phyloP scores from a whole-genome alignment of 208 protist genomes.

The Wallacemonas collosoma region DNA sequence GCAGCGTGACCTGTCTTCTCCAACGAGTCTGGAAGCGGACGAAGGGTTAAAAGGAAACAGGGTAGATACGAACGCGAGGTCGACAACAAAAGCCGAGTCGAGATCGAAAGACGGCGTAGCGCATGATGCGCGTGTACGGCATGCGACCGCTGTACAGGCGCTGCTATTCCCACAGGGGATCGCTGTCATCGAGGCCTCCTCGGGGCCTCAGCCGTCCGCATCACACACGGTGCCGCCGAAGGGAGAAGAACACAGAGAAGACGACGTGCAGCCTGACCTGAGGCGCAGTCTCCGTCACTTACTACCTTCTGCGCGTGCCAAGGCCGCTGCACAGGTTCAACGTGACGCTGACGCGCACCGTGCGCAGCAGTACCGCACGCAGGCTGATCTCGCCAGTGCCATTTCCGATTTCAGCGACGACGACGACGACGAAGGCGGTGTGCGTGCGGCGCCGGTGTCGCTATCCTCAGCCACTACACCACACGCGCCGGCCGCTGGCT shows the following conservation, averaged over 20 bases:
- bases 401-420: slow-evolving; percentile 45
- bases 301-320: slow-evolving; percentile 23
- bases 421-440: slow-evolving; percentile 1
- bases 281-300: slow-evolving; percentile 47
- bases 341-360: neutral
- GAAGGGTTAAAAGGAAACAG: no score
- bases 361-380: neutral
- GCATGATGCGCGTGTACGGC: neutral
- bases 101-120: neutral
- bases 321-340: neutral
- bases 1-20: neutral
- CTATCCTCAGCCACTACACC: no score
- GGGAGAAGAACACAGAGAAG: neutral
- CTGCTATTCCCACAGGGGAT: slow-evolving; percentile 13
- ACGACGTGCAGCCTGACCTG: slow-evolving; percentile 19
- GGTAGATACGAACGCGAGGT: neutral
- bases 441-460: neutral
- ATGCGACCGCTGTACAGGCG: slow-evolving; percentile 2
- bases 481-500: no score
- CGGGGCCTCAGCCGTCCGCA: no score
- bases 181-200: neutral
- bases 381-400: slow-evolving; percentile 12
- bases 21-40: no score
- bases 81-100: neutral
- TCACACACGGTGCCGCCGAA: neutral